Conservation (phyloP, 2,329 filamentous ascomycete genomes). For the Aspergillus sp. region DNA sequence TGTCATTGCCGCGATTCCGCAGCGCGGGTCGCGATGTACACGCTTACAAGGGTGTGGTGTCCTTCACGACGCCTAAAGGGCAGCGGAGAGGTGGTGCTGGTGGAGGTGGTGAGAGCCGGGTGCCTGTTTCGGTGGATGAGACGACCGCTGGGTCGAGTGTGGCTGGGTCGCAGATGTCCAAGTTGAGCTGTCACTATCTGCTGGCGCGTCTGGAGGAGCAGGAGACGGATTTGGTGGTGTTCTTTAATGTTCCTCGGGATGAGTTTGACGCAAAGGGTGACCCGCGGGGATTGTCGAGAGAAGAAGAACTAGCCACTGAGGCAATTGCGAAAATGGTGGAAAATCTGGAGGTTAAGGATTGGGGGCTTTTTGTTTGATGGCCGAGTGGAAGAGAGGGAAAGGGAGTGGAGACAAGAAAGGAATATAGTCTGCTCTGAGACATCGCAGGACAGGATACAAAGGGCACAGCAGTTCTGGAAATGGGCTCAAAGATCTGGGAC, state of each 20-base stretch:
- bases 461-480: no score
- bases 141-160: constrained; percentile 13
- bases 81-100: constrained; percentile 5
- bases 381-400: no score
- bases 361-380: constrained; percentile 60
- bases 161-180: constrained; percentile 16
- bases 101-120: constrained; percentile 3
- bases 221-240: constrained; percentile 75
- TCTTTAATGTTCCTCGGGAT: constrained; percentile 82
- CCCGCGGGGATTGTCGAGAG: constrained; percentile 63
- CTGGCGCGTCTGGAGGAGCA: constrained; percentile 71
- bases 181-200: constrained; percentile 69
- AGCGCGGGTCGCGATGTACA: constrained; percentile 3
- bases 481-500: no score
- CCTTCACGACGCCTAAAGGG: constrained; percentile 17
- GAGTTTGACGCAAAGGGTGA: constrained; percentile 66
- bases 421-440: no score
- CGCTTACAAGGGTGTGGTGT: constrained; percentile 25
- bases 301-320: constrained; percentile 49
- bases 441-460: no score
- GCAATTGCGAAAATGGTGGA: constrained; percentile 54
- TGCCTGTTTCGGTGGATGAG: constrained; percentile 6
- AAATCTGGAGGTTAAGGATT: constrained; percentile 74
- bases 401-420: no score
- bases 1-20: constrained; percentile 49